phyloP scores from a whole-genome alignment of 495 filamentous ascomycete species.

The Talaromyces thailandensis region DNA sequence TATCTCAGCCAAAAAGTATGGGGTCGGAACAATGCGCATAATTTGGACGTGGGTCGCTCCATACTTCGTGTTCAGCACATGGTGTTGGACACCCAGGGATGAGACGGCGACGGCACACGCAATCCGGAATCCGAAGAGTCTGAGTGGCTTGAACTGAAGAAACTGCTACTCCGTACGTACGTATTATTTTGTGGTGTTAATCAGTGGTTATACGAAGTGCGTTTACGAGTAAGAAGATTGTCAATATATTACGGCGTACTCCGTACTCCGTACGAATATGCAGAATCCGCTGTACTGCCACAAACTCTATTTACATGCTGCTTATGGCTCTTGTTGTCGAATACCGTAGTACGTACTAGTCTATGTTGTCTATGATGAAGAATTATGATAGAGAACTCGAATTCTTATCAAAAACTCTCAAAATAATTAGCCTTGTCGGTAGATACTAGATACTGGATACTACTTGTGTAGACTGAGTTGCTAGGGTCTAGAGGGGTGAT shows the following conservation, averaged over 20 bases:
- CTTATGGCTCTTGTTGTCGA: background rate
- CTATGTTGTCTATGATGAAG: no score
- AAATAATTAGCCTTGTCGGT: background rate
- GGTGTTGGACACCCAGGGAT: background rate
- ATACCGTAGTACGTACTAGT: background rate
- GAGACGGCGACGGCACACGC: background rate
- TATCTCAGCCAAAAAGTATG: background rate
- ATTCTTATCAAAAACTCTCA: background rate
- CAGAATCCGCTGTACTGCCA: background rate
- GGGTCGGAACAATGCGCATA: background rate
- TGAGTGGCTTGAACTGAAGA: background rate
- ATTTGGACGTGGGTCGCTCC: background rate
- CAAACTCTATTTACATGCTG: background rate
- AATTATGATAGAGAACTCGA: no score
- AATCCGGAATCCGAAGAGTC: background rate
- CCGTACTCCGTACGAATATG: background rate
- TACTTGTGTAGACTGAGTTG: background rate
- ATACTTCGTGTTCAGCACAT: background rate
- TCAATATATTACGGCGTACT: background rate
- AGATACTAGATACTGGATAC: background rate
- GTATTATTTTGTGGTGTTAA: no score
- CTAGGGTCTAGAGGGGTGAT: background rate
- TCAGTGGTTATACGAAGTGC: background rate
- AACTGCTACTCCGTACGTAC: no score
- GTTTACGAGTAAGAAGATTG: background rate